Conservation (phyloP, 345 rosid species). For the Salix exigua region DNA sequence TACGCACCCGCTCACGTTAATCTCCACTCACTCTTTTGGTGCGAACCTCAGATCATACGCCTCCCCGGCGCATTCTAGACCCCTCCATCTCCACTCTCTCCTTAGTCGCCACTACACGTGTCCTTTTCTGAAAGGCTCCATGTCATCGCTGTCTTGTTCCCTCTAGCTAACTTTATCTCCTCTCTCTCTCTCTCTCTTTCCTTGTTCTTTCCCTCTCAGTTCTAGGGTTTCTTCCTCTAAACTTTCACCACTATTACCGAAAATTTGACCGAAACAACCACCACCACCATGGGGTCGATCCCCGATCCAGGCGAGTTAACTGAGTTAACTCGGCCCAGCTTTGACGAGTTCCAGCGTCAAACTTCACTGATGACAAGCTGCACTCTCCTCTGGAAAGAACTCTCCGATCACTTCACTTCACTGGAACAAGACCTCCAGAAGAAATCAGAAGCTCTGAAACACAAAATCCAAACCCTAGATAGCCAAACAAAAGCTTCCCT, state of each 20-base stretch:
- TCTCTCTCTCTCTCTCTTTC: conserved; percentile 1
- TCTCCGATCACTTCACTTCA: conserved; percentile 90
- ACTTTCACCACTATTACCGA: too few species aligned
- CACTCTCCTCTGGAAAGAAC: conserved; percentile 95
- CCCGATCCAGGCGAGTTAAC: conserved; percentile 93
- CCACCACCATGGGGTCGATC: conserved; percentile 70
- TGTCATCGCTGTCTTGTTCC: conserved; percentile 33
- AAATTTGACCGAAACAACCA: neutral
- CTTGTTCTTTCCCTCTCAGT: neutral
- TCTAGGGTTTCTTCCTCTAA: conserved; percentile 7
- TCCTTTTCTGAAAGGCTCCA: conserved; percentile 31
- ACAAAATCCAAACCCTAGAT: conserved; percentile 67
- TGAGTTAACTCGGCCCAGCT: conserved; percentile 73
- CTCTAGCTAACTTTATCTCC: conserved; percentile 23
- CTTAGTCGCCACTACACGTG: conserved; percentile 44
- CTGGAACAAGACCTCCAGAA: conserved; percentile 69
- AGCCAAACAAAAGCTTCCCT: conserved; percentile 68
- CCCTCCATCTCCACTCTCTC: neutral
- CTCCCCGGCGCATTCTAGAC: conserved; percentile 33
- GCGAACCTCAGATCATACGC: conserved; percentile 18
- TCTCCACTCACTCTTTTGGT: neutral
- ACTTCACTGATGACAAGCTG: conserved; percentile 96
- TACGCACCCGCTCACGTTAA: conserved; percentile 28
- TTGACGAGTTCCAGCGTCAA: conserved; percentile 94
- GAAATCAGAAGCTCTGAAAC: conserved; percentile 78